Base-by-base conservation (phyloP, 192 early-diverging fungal species). In the Kappamyces sp. region DNA sequence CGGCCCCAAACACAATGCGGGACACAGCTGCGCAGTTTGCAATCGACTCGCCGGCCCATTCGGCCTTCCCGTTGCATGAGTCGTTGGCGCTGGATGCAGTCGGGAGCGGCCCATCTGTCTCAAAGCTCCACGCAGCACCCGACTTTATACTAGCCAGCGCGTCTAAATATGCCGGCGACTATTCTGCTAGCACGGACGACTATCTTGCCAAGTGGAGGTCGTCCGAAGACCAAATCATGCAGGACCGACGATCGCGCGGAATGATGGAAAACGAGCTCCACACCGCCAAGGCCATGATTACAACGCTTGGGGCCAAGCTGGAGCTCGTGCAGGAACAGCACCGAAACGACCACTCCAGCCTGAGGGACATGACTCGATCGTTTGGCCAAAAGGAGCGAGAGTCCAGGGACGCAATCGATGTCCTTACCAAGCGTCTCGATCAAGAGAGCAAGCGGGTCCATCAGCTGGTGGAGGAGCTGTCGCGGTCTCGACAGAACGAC, bases 371-470 rank as follows among this genome's bases (percentile, higher is more conserved):
- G 4, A 53, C 51, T 13, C 38, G 41, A 15, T 40, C 38, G 38
- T 53, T 53, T 15, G 41, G 51, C 31, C 51, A 53, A 53, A 53
- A 40, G 13, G 51, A 53, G n/a, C 51, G 41, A 53, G 51, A 53
- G 2, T 36, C 51, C 13, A 8, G 51, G 1, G 51, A 53, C 38
- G 51, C 51, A 53, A n/a, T 53, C 3, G 51, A 10, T 3, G 41
- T 36, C n/a, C 23, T 53, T 12, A 31, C 51, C 12, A 36, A 53
- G 41, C 38, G 41, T 1, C 15, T 53, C n/a, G 51, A 53, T 4
- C 12, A 40, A 40, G 51, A 53, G 41, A 40, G 38, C 10, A 36
- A 53, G 41, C 38, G 41, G 13, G 51, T 53, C 1, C 51, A 53
- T 3, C 51, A 40, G 4, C 31, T 53, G 3, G 51, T 53, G n/a